phyloP scores from a whole-genome alignment of 495 filamentous ascomycete genomes.

The Poronia punctata region DNA sequence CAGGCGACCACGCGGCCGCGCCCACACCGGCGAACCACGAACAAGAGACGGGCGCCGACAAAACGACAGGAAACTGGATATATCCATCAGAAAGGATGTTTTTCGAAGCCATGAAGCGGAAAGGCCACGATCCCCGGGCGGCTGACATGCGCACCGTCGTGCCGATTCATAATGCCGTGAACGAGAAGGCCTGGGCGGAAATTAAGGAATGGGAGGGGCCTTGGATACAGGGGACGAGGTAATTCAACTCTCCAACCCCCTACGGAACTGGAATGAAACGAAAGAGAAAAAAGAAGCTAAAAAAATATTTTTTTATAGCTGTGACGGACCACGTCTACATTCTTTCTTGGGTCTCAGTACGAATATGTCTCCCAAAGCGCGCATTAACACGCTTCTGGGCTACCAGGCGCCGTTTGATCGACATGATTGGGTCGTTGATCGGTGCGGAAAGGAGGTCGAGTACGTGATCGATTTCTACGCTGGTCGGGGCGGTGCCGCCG shows the following conservation, averaged over 20 bases:
- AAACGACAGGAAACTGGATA: constrained; percentile 76
- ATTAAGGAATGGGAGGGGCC: constrained; percentile 79
- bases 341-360: constrained; percentile 73
- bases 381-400: constrained; percentile 72
- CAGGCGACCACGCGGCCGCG: constrained; percentile 35
- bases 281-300: too few relatives aligned
- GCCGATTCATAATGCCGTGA: constrained; percentile 97
- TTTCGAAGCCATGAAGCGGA: constrained; percentile 89
- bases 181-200: constrained; percentile 79
- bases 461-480: constrained; percentile 98
- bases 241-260: constrained; percentile 6
- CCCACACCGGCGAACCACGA: constrained; percentile 65
- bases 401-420: constrained; percentile 90
- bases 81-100: constrained; percentile 96
- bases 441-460: constrained; percentile 82
- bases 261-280: too few relatives aligned
- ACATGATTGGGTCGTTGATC: constrained; percentile 94
- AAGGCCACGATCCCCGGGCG: constrained; percentile 52
- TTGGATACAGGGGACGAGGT: constrained; percentile 48
- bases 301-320: constrained; percentile 34
- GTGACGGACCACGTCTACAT: constrained; percentile 74
- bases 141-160: constrained; percentile 82
- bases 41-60: constrained; percentile 59
- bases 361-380: constrained; percentile 72
- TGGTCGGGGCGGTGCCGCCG: constrained; percentile 52